A percentile compares a stretch with the other conserved stretches of the same genome.
Evolutionary conservation across 371 early-diverging fungal species (phyloP).

Genomic region (Pancytospora philotis): DNA sequence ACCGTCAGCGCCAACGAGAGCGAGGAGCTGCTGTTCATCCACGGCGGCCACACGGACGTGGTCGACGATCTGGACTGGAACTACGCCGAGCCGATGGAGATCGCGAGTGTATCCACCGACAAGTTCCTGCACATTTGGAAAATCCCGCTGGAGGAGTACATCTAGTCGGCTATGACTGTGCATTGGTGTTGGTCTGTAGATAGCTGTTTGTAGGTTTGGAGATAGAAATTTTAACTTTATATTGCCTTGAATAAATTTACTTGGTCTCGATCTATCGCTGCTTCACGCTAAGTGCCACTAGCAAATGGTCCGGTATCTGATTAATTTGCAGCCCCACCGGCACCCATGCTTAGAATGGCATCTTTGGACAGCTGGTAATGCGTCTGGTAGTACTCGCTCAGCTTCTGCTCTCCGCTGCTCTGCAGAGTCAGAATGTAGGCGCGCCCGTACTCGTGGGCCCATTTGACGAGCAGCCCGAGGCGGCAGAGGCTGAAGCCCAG

Average conservation of each 20-base stretch:
- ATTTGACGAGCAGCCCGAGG: conserved; percentile 31
- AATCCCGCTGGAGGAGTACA: conserved; percentile 34
- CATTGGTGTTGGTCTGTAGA: too few relatives aligned
- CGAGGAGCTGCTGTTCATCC: conserved; percentile 89
- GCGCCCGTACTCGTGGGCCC: conserved; percentile 25
- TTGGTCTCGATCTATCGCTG: too few relatives aligned
- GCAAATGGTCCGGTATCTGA: too few relatives aligned
- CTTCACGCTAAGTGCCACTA: too few relatives aligned
- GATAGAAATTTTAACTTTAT: too few relatives aligned
- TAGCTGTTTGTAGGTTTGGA: neutral
- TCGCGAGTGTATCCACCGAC: conserved; percentile 82
- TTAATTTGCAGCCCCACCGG: too few relatives aligned
- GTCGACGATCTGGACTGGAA: conserved; percentile 92
- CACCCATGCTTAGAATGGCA: conserved; percentile 4
- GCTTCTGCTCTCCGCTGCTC: conserved; percentile 12
- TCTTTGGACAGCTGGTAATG: neutral
- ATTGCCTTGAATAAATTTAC: too few relatives aligned
- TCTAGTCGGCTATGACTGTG: too few relatives aligned
- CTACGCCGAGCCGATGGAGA: conserved; percentile 78
- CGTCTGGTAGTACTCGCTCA: neutral
- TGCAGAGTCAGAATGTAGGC: conserved; percentile 19
- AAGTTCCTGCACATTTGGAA: conserved; percentile 91
- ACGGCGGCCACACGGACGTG: conserved; percentile 90
- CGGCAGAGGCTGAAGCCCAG: conserved; percentile 31
- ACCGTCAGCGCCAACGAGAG: conserved; percentile 93